Evolutionary conservation across 306 rosid genomes (phyloP), one percentile per base, ranked within the genome.

Genomic region (Cucurbita argyrosperma): DNA sequence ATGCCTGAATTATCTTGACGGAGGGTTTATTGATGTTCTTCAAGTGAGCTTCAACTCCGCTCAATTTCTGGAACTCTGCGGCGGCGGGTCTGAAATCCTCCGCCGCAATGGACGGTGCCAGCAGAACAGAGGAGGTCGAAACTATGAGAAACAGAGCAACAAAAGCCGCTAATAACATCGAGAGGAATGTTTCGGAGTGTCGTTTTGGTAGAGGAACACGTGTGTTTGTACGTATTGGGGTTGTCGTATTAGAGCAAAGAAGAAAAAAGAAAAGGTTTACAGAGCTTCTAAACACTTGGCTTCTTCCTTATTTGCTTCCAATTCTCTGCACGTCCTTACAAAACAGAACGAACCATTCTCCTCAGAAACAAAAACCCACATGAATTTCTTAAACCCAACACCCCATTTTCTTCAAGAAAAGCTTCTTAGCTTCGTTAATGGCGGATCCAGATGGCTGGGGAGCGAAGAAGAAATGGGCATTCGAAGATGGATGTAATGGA

Each of bases 1-100:
- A 64, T 26, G 64, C 97, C 99, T 91, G 85, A 77, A 95, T 89
- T 52, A 91, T 95, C 85, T 95, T 95, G 77, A 91, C 45, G n/a
- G 89, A 61, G 49, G 97, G 90, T 87, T 88, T 95, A 90, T 87
- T 95, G 80, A 94, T 84, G 78, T 80, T 91, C 75, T 40, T 81
- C 46, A 94, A 79, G n/a, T 86, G 85, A 54, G 86, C 74, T 59
- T 75, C 79, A 78, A 83, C 82, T 57, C 76, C 81, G 47, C 26
- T 82, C 15, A 82, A 70, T 73, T 85, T 89, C 72, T 74, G 82
- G 79, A 87, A 63, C 80, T 77, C 87, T 43, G 8, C 53, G 5
- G 64, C 35, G 61, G 35, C 75, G 6, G 96, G 86, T 70, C 69
- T 74, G 56, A 87, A 77, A 72, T 90, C 84, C 56, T 85, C 77